Evolutionary conservation across 148 eudicot genomes (phyloP), one percentile per base, ranked within the genome.

Genomic region (Silene latifolia): DNA sequence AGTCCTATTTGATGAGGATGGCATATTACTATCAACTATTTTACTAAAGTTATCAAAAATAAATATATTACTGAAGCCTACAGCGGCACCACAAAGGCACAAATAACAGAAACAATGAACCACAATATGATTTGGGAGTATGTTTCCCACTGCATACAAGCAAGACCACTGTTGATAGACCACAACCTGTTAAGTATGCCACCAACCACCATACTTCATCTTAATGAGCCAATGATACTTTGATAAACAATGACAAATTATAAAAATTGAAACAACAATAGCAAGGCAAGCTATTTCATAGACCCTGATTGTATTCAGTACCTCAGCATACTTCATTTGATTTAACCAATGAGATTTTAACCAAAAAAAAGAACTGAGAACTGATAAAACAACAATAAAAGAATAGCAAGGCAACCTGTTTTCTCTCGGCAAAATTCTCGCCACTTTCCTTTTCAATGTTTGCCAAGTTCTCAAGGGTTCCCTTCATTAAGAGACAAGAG

Each of bases 361-460:
- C 13, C 0, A 4, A 8, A 24, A 25, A 25, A 46, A 19, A 67
- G 8, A 42, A 53, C 21, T 70, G 7, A 53, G 15, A 27, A 51
- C 23, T 70, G 20, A 70, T 27, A 27, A 51, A 72, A 48, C 3
- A 21, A 20, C 10, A 4, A 51, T 48, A 4, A 53, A 72, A 39
- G 73, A 71, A 47, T 48, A 13, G 53, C 68, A 61, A 48, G 21
- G 14, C 5, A 75, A 96, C 99, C 99, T 92, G 94, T 82, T 90
- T 92, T 79, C 89, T 80, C 75, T 77, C 89, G 10, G 87, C 82
- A 63, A 96, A 92, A 64, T 92, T 89, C 69, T 87, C 97, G 74
- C 87, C 97, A 47, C 92, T 85, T 86, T 90, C 84, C 74, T 87
- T 89, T 78, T 93, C 93, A 84, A 96, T 90, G 20, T 84, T 89